phyloP scores from a whole-genome alignment of 2,329 filamentous ascomycete genomes.

The Colletotrichum siamense region DNA sequence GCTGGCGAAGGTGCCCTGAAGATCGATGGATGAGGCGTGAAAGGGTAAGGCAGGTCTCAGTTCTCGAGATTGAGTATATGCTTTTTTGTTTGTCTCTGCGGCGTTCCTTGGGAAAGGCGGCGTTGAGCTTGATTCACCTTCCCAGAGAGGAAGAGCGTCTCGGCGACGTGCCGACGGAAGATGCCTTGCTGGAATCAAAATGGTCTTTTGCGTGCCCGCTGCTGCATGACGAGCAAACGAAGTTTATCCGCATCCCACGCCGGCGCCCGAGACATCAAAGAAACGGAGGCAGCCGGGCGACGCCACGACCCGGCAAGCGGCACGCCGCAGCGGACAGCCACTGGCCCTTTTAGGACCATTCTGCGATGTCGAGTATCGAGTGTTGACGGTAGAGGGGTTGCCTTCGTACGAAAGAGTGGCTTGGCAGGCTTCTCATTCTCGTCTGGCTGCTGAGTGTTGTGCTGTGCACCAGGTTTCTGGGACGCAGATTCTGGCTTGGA shows the following conservation, averaged over 20 bases:
- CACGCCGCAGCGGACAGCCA: not conserved
- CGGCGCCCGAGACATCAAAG: constrained; percentile 10
- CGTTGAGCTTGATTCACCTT: constrained; percentile 11
- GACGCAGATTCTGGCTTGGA: not conserved
- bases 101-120: constrained; percentile 7
- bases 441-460: not conserved
- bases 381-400: not conserved
- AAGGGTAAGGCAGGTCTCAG: constrained; percentile 5
- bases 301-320: constrained; percentile 14
- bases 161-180: constrained; percentile 10
- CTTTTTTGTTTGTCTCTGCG: constrained; percentile 7
- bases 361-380: not conserved
- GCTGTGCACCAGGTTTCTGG: not conserved
- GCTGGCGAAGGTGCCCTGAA: not conserved
- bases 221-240: not conserved
- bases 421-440: not conserved
- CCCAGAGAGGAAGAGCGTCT: constrained; percentile 1
- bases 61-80: not conserved
- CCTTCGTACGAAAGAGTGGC: constrained; percentile 4
- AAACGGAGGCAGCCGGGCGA: not conserved
- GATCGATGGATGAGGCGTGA: not conserved
- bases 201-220: not conserved
- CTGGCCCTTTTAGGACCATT: not conserved
- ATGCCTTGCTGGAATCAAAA: not conserved
- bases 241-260: not conserved